These are phyloP conservation scores for Haberlea rhodopensis DNA, from an alignment of 257 asterid species.

Conservation along the genomic window DNA sequence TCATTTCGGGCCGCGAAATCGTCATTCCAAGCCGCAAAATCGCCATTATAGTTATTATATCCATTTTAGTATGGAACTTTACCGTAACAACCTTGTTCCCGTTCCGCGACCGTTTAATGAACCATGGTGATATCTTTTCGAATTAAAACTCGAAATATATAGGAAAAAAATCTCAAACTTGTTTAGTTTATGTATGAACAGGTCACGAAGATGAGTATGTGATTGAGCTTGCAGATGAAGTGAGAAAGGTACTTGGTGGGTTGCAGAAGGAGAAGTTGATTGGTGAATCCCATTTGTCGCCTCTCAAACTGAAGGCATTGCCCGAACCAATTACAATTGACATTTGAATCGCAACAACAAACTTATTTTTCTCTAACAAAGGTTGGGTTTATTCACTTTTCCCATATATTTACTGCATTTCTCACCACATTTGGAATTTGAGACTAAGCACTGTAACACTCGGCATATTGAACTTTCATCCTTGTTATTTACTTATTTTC, in stretches of 20 bases:
- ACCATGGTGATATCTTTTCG: no score
- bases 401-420: not conserved
- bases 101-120: no score
- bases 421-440: not conserved
- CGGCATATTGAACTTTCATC: not conserved
- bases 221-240: slow-evolving; percentile 79
- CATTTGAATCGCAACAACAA: slow-evolving; percentile 17
- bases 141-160: no score
- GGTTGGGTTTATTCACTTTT: not conserved
- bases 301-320: slow-evolving; percentile 40
- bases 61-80: no score
- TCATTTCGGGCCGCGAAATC: no score
- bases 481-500: not conserved
- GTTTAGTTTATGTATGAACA: slow-evolving; percentile 20
- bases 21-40: no score
- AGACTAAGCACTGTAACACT: not conserved
- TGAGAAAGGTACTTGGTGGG: slow-evolving; percentile 62
- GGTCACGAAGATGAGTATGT: slow-evolving; percentile 80
- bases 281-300: slow-evolving; percentile 35
- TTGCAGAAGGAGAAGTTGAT: slow-evolving; percentile 40
- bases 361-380: slow-evolving; percentile 24
- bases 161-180: not conserved
- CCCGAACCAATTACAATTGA: slow-evolving; percentile 53
- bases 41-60: no score
- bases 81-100: no score